Evolutionary conservation across 148 eudicot genomes (phyloP).

Genomic region (Arbutus unedo): DNA sequence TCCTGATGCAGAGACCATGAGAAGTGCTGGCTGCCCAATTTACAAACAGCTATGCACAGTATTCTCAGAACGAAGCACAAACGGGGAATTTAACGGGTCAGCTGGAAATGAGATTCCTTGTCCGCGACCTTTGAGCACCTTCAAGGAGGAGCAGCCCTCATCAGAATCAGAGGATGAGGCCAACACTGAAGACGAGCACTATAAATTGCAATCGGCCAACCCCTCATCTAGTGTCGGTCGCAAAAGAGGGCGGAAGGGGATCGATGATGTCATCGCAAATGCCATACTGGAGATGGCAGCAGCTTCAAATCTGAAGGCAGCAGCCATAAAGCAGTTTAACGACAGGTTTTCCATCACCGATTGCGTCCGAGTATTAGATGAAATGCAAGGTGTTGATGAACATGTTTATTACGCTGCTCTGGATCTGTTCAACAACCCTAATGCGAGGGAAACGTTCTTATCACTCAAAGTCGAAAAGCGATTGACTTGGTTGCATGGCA

Average conservation of each 20-base stretch:
- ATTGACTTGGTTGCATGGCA: conserved; percentile 53
- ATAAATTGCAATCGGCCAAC: conserved; percentile 19
- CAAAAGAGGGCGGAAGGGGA: conserved; percentile 65
- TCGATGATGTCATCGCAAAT: conserved; percentile 49
- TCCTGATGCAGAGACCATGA: conserved; percentile 66
- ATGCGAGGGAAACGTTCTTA: conserved; percentile 59
- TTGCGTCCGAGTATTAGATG: conserved; percentile 58
- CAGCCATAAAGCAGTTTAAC: conserved; percentile 38
- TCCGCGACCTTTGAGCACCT: conserved; percentile 28
- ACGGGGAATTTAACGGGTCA: conserved; percentile 24
- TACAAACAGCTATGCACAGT: conserved; percentile 57
- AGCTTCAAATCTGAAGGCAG: conserved; percentile 64
- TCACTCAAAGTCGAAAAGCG: conserved; percentile 61
- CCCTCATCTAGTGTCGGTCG: conserved; percentile 18
- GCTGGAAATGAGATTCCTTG: conserved; percentile 22
- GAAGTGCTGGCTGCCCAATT: conserved; percentile 59
- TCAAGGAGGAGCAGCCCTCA: conserved; percentile 36
- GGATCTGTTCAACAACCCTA: conserved; percentile 49
- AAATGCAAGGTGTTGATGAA: conserved; percentile 42
- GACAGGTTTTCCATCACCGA: conserved; percentile 49
- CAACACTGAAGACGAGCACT: conserved; percentile 26
- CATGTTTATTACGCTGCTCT: conserved; percentile 56
- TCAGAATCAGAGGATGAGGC: conserved; percentile 51
- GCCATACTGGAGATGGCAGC: conserved; percentile 72
- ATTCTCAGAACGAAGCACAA: conserved; percentile 42